Percentiles rank a stretch among this genome's conserved stretches.
Conservation (phyloP, 768 basidiomycete species). For the Suillus clintonianus region DNA sequence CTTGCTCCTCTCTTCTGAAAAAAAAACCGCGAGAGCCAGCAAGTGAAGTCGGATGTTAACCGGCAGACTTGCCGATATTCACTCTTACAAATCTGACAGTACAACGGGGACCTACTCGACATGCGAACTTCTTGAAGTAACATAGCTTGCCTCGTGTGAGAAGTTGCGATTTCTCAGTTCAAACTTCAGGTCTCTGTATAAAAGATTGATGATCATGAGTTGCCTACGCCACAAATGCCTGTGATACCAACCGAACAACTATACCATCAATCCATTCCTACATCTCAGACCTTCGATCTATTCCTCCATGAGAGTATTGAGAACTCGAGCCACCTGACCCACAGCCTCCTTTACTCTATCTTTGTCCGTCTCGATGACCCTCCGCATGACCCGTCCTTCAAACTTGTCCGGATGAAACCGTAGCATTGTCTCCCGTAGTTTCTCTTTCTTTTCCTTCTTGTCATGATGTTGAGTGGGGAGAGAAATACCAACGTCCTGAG, state of each 20-base stretch:
- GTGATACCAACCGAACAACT: not conserved
- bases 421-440: slow-evolving; percentile 64
- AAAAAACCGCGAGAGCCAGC: not conserved
- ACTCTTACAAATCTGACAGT: not conserved
- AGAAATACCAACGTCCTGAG: slow-evolving; percentile 1
- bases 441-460: slow-evolving; percentile 58
- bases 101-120: not conserved
- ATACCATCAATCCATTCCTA: slow-evolving; percentile 12
- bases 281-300: slow-evolving; percentile 33
- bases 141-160: not conserved
- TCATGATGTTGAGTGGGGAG: slow-evolving; percentile 23
- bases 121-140: not conserved
- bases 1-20: not conserved
- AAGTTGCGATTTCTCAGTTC: not conserved
- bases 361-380: slow-evolving; percentile 47
- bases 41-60: not conserved
- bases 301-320: slow-evolving; percentile 55
- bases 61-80: not conserved
- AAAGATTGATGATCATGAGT: not conserved
- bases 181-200: not conserved
- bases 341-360: slow-evolving; percentile 59
- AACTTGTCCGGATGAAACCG: slow-evolving; percentile 86
- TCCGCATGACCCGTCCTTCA: slow-evolving; percentile 67
- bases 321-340: slow-evolving; percentile 59
- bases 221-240: not conserved